phyloP scores from a whole-genome alignment of 257 asterid species.

The Phtheirospermum japonicum region DNA sequence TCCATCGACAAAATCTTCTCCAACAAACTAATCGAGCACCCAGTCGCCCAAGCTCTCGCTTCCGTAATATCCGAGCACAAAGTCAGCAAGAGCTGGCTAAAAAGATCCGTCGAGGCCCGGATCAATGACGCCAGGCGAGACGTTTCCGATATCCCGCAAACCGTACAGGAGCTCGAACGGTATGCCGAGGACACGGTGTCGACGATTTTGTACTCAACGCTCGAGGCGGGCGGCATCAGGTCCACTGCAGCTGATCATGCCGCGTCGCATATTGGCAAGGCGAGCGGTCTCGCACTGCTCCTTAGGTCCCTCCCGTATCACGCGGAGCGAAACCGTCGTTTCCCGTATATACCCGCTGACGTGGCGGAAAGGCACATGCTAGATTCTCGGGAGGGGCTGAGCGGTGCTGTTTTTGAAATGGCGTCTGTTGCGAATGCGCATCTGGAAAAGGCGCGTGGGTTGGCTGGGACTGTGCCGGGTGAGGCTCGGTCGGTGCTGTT shows the following conservation, averaged over 20 bases:
- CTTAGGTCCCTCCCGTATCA: slow-evolving; percentile 85
- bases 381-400: slow-evolving; percentile 64
- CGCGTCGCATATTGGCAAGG: slow-evolving; percentile 95
- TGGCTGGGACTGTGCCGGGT: slow-evolving; percentile 64
- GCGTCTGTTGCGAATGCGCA: slow-evolving; percentile 89
- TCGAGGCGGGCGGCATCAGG: slow-evolving; percentile 61
- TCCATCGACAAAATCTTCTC: slow-evolving; percentile 80
- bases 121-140: slow-evolving; percentile 78
- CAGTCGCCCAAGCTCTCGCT: slow-evolving; percentile 79
- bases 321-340: slow-evolving; percentile 56
- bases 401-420: slow-evolving; percentile 75
- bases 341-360: slow-evolving; percentile 57
- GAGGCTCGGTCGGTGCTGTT: slow-evolving; percentile 76
- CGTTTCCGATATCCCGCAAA: slow-evolving; percentile 48
- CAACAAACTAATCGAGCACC: slow-evolving; percentile 73
- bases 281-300: slow-evolving; percentile 80
- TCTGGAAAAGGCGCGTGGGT: slow-evolving; percentile 72
- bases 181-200: slow-evolving; percentile 90
- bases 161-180: slow-evolving; percentile 64
- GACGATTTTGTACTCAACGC: slow-evolving; percentile 78
- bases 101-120: slow-evolving; percentile 78
- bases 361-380: slow-evolving; percentile 78
- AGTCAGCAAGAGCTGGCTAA: slow-evolving; percentile 78
- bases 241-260: slow-evolving; percentile 90
- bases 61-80: slow-evolving; percentile 60